A percentile compares a stretch with the other conserved stretches of the same genome.
phyloP scores from a whole-genome alignment of 805 yeast genomes.

The Wickerhamiella brachini region DNA sequence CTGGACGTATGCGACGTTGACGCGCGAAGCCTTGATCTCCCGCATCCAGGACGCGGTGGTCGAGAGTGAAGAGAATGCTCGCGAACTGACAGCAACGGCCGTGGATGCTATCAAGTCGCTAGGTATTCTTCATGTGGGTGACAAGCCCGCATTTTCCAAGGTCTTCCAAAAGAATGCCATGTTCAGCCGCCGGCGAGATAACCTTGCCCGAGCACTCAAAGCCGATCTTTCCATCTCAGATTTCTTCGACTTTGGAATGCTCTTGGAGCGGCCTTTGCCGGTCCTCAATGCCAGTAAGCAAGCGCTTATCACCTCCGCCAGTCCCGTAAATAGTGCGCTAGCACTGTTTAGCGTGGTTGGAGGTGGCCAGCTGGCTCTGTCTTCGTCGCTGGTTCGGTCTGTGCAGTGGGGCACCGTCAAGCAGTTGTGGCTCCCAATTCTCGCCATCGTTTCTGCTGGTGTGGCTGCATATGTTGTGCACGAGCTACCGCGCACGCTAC shows the following conservation, averaged over 20 bases:
- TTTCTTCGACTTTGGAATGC: slow-evolving; percentile 59
- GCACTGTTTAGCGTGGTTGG: slow-evolving; percentile 15
- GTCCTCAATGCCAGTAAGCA: slow-evolving; percentile 11
- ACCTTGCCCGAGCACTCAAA: slow-evolving; percentile 41
- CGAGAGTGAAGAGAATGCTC: slow-evolving; percentile 56
- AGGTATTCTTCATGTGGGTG: slow-evolving; percentile 55
- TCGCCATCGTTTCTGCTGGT: slow-evolving; percentile 26
- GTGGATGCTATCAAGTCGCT: slow-evolving; percentile 48
- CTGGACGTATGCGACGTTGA: slow-evolving; percentile 53
- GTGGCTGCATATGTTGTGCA: slow-evolving; percentile 49
- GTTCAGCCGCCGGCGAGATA: slow-evolving; percentile 67
- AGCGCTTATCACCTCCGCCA: slow-evolving; percentile 10
- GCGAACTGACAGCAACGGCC: slow-evolving; percentile 40
- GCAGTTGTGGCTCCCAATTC: slow-evolving; percentile 7
- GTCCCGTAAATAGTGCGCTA: slow-evolving; percentile 12
- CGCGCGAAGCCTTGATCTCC: slow-evolving; percentile 54
- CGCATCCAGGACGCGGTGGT: slow-evolving; percentile 51
- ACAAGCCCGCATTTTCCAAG: slow-evolving; percentile 34
- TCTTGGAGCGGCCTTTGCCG: slow-evolving; percentile 17
- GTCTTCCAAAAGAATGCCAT: slow-evolving; percentile 51
- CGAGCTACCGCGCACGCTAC: slow-evolving; percentile 83
- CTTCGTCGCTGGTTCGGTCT: slow-evolving; percentile 6
- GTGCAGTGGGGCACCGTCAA: not conserved
- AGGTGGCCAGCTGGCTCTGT: slow-evolving; percentile 8
- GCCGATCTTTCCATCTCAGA: slow-evolving; percentile 54